Evolutionary conservation across 2,329 filamentous ascomycete genomes (phyloP), one percentile per base, ranked within the genome.

Genomic region (Harringtonia lauricola): DNA sequence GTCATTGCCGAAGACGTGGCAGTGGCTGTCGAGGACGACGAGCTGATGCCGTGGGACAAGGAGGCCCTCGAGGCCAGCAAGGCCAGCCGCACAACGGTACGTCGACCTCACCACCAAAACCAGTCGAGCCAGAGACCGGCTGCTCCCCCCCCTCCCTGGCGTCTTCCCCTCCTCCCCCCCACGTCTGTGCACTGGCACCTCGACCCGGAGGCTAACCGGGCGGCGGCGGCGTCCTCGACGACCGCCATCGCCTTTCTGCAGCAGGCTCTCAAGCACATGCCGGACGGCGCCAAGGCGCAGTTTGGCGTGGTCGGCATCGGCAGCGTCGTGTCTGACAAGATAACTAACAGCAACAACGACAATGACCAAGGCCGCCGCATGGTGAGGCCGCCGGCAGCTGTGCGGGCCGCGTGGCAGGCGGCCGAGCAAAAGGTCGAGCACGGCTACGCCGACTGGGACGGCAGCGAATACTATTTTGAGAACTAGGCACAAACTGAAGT

Each of bases 21-120:
- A 9, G 45, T 42, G 4, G 29, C 30, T 8, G n/a, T 30, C 31
- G 7, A 38, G 8, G 47, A 43, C n/a, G 41, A 47, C 28, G 39
- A 38, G 15, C 39, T 49, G 9, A 34, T 49, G 28, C 36, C 41
- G 24, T 51, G 49, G 49, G 49, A 51, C 39, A 33, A 43, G 14
- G 45, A 49, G 34, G 42, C 28, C 5, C 46, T 51, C 36, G 43
- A 46, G 47, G 49, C 49, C 43, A 45, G 45, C 44, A n/a, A 18
- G 29, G 30, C n/a, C 8, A 21, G 10, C n/a, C 21, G 34, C 30
- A 17, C 28, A 17, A 8, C 13, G 7, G 8, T 31, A 8, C 30
- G 8, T 13, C 8, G n/a, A n/a, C n/a, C n/a, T n/a, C n/a, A n/a
- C n/a, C n/a, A n/a, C n/a, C n/a, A n/a, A n/a, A n/a, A n/a, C n/a